A percentile compares a stretch with the other conserved stretches of the same genome.
Conservation (phyloP, 2,329 filamentous ascomycete species). For the Pseudogymnoascus sp. region DNA sequence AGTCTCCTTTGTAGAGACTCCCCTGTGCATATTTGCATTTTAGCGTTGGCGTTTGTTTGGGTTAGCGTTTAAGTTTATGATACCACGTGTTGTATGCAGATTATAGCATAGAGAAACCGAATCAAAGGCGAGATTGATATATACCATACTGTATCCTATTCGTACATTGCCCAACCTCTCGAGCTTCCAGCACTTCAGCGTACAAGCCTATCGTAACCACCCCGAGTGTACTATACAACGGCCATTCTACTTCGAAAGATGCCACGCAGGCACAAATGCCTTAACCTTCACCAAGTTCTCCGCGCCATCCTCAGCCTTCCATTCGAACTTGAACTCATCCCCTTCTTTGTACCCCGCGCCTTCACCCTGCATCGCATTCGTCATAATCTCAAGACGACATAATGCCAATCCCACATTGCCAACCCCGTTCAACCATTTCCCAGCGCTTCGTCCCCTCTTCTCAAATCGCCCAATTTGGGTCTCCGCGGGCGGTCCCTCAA, state of each 20-base stretch:
- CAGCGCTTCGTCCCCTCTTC: slow-evolving; percentile 62
- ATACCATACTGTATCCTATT: not conserved
- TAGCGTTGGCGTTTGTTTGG: slow-evolving; percentile 4
- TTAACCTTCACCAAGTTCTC: slow-evolving; percentile 51
- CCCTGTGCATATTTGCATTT: not conserved
- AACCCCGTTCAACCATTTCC: slow-evolving; percentile 71
- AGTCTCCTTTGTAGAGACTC: slow-evolving; percentile 30
- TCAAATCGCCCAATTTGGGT: slow-evolving; percentile 45
- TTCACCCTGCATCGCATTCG: slow-evolving; percentile 61
- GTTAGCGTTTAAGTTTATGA: not conserved
- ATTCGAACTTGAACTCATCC: slow-evolving; percentile 42
- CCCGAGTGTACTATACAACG: not conserved
- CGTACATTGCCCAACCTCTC: not conserved
- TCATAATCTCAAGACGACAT: slow-evolving; percentile 88
- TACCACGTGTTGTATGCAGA: not conserved
- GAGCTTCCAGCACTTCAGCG: not conserved
- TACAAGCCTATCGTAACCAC: not conserved
- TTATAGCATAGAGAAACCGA: not conserved
- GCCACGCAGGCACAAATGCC: slow-evolving; percentile 80
- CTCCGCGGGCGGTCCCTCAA: slow-evolving; percentile 35
- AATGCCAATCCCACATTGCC: slow-evolving; percentile 83
- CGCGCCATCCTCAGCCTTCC: slow-evolving; percentile 33
- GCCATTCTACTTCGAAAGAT: slow-evolving; percentile 13
- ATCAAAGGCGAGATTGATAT: not conserved
- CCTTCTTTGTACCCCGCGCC: slow-evolving; percentile 42